These are phyloP conservation scores for Planoprotostelium fungivorum DNA, from an alignment of 78 protist genomes.

Conservation along the genomic window DNA sequence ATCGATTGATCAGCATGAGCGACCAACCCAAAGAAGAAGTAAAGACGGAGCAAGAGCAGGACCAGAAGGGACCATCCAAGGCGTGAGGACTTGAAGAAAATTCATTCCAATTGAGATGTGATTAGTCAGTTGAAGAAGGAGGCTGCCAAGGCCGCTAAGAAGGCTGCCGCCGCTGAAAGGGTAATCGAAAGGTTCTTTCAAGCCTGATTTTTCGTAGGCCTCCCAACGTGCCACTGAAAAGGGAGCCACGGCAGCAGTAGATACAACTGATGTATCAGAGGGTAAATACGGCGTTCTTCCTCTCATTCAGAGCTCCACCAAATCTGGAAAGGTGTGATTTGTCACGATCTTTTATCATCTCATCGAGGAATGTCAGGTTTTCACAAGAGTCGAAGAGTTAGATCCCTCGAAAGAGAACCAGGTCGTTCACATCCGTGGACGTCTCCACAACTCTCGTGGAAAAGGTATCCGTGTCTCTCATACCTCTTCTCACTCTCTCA, in stretches of 20 bases:
- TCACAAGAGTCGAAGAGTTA: conserved; percentile 19
- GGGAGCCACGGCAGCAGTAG: conserved; percentile 9
- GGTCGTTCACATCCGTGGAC: conserved; percentile 27
- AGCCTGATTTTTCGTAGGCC: background rate
- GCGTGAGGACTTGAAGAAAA: conserved; percentile 1
- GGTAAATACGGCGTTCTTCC: conserved; percentile 28
- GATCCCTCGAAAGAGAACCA: background rate
- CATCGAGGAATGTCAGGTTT: background rate
- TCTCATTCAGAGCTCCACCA: conserved; percentile 11
- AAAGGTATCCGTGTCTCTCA: conserved; percentile 8
- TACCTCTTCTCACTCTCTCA: background rate
- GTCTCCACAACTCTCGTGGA: conserved; percentile 8
- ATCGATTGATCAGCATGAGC: too few relatives aligned
- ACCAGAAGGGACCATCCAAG: conserved; percentile 26
- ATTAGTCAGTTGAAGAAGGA: conserved; percentile 14
- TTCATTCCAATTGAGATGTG: background rate
- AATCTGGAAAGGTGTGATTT: background rate
- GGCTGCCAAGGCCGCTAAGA: conserved; percentile 29
- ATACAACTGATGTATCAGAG: background rate
- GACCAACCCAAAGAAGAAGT: conserved; percentile 14
- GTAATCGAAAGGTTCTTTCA: conserved; percentile 1
- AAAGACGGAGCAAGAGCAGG: conserved; percentile 37
- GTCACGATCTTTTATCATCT: background rate
- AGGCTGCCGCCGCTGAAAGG: conserved; percentile 9
- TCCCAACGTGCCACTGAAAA: background rate